phyloP scores from a whole-genome alignment of 768 basidiomycete genomes.

The Lactifluus piperatus region DNA sequence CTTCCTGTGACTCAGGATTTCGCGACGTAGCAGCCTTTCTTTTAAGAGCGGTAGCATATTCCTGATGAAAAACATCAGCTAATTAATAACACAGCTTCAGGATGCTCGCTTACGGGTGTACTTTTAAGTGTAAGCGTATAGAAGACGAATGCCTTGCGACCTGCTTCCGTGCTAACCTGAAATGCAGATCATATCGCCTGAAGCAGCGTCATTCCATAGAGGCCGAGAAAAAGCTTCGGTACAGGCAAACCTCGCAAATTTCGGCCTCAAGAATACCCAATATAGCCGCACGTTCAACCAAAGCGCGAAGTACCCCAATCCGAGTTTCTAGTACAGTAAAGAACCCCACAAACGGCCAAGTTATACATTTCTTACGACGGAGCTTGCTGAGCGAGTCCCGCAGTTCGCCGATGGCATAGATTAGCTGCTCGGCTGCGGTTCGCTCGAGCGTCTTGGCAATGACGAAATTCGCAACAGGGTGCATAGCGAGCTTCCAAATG shows the following conservation, averaged over 20 bases:
- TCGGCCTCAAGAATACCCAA: constrained; percentile 7
- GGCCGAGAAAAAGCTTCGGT: neutral
- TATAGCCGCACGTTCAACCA: constrained; percentile 55
- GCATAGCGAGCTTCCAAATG: constrained; percentile 52
- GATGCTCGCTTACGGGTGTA: neutral
- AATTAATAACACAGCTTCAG: too few relatives aligned
- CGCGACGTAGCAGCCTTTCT: too few relatives aligned
- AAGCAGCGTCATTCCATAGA: neutral
- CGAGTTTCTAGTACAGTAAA: too few relatives aligned
- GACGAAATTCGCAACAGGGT: too few relatives aligned
- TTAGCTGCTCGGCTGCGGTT: constrained; percentile 49
- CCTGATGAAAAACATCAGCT: too few relatives aligned
- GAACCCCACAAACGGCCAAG: constrained; percentile 29
- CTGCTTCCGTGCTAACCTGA: too few relatives aligned
- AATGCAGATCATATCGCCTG: too few relatives aligned
- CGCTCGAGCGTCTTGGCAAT: too few relatives aligned
- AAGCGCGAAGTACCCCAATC: constrained; percentile 71
- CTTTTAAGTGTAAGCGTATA: constrained; percentile 13
- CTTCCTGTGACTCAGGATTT: too few relatives aligned
- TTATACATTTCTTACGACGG: constrained; percentile 46
- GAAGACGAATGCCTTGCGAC: too few relatives aligned
- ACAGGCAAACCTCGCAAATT: constrained; percentile 1
- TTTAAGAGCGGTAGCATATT: too few relatives aligned
- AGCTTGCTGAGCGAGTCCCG: constrained; percentile 47
- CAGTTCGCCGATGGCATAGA: constrained; percentile 51